Evolutionary conservation across 164 flowering plant species (phyloP), one percentile per base, ranked within the genome.

Genomic region (Macadamia tetraphylla): DNA sequence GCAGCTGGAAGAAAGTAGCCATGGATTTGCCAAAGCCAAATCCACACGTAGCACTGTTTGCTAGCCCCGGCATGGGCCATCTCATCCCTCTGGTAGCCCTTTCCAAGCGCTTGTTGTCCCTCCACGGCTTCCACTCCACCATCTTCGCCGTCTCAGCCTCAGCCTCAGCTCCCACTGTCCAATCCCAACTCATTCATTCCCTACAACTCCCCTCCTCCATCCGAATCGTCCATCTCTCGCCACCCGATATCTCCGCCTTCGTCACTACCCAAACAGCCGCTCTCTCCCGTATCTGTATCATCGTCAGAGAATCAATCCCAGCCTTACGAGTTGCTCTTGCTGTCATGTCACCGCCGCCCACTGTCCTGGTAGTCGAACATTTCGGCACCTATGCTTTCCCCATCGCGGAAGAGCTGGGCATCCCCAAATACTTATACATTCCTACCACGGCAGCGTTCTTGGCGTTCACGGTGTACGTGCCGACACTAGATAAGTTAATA

Each of bases 11-110:
- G 23, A 43, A 43, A 9, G 9, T 43, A 43, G 48, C 48, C 48
- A 43, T 43, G 48, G 48, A 43, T 6, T 5, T 43, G 6, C 48
- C 48, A 43, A 43, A 43, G 48, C 23, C 23, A 23, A 23, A 23
- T 23, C 48, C 48, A 6, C 9, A 43, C 48, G 9, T 43, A 43
- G 48, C 48, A 9, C 48, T 43, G 9, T 43, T 43, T 5, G 9
- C 85, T 13, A 76, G 80, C 62, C 84, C 84, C 1, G 85, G 88
- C 7, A 65, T 81, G 67, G 88, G 88, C 48, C 87, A 82, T 51
- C 0, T 81, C 51, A 74, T 67, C 67, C 88, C 88, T 0, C 65
- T 80, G 55, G 62, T 84, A 18, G 81, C 76, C 70, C 62, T 84
- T 2, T 82, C 79, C 9, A 80, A 79, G 58, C 80, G 72, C 57